phyloP scores from a whole-genome alignment of 164 flowering plant genomes.

The Annona cherimola region DNA sequence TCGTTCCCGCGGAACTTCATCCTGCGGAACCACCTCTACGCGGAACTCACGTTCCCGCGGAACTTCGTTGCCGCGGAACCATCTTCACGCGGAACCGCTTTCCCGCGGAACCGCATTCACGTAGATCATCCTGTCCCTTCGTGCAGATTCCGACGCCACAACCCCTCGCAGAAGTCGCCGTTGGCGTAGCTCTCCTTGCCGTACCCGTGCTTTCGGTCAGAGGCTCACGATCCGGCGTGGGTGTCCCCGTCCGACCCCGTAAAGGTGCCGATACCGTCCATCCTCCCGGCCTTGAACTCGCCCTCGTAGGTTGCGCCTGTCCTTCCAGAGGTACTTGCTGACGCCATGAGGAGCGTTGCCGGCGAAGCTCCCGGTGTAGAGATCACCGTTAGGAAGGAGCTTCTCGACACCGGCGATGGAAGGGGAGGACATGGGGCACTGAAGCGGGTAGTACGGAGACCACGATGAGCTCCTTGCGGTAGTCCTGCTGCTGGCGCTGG shows the following conservation, averaged over 20 bases:
- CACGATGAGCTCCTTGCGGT: neutral
- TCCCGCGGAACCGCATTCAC: too few relatives aligned
- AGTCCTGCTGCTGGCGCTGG: too few relatives aligned
- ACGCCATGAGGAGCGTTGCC: constrained; percentile 74
- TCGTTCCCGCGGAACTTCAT: too few relatives aligned
- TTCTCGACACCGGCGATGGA: constrained; percentile 34
- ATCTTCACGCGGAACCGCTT: too few relatives aligned
- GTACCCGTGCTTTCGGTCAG: constrained; percentile 19
- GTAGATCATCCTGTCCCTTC: too few relatives aligned
- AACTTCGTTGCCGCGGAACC: too few relatives aligned
- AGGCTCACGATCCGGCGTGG: constrained; percentile 11
- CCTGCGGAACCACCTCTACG: too few relatives aligned
- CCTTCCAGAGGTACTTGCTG: constrained; percentile 86
- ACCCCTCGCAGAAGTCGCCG: constrained; percentile 17
- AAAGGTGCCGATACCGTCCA: constrained; percentile 23
- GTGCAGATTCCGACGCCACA: constrained; percentile 16
- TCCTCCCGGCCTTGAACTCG: constrained; percentile 24
- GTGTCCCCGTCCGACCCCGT: constrained; percentile 21
- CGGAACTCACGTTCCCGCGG: too few relatives aligned
- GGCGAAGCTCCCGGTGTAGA: constrained; percentile 70
- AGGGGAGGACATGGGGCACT: neutral
- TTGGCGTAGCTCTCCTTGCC: constrained; percentile 19
- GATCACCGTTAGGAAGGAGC: constrained; percentile 73
- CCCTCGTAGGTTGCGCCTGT: constrained; percentile 95
- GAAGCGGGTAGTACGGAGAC: neutral